These are phyloP conservation scores for Monilinia aucupariae DNA, from an alignment of 2,329 filamentous ascomycete genomes.

Conservation along the genomic window DNA sequence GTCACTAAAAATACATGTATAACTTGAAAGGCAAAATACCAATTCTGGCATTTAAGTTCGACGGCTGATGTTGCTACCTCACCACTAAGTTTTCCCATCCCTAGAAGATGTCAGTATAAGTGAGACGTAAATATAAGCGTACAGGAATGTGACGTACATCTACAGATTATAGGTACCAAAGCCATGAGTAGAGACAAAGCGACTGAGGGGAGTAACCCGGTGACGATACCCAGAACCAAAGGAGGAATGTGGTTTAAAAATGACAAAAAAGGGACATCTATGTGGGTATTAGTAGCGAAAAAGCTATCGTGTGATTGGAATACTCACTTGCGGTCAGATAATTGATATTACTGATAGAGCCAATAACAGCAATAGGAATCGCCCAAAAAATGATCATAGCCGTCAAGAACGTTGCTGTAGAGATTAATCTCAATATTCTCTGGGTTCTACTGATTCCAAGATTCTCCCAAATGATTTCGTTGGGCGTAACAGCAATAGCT, in stretches of 20 bases:
- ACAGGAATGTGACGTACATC: conserved; percentile 46
- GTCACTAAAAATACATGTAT: conserved; percentile 88
- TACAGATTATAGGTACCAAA: conserved; percentile 73
- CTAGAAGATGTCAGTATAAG: conserved; percentile 36
- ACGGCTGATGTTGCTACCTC: conserved; percentile 72
- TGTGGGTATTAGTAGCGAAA: conserved; percentile 14
- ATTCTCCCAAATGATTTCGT: conserved; percentile 82
- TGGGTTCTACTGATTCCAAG: conserved; percentile 81
- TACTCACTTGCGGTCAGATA: conserved; percentile 49
- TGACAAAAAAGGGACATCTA: conserved; percentile 56
- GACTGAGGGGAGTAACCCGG: conserved; percentile 75
- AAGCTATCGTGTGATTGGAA: background rate
- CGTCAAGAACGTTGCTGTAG: conserved; percentile 62
- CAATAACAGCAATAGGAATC: conserved; percentile 69
- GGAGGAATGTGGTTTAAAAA: conserved; percentile 70
- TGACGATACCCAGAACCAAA: conserved; percentile 70
- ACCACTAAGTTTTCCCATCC: conserved; percentile 72
- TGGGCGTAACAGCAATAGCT: conserved; percentile 72
- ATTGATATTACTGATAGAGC: conserved; percentile 77
- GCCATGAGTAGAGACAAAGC: conserved; percentile 78
- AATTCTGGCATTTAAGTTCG: conserved; percentile 83
- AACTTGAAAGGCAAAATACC: conserved; percentile 86
- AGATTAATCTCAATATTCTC: conserved; percentile 62
- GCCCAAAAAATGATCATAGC: conserved; percentile 84
- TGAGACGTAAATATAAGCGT: background rate